Evolutionary conservation across 805 yeast species (phyloP), one percentile per base, ranked within the genome.

Genomic region (Metschnikowia vanudenii): DNA sequence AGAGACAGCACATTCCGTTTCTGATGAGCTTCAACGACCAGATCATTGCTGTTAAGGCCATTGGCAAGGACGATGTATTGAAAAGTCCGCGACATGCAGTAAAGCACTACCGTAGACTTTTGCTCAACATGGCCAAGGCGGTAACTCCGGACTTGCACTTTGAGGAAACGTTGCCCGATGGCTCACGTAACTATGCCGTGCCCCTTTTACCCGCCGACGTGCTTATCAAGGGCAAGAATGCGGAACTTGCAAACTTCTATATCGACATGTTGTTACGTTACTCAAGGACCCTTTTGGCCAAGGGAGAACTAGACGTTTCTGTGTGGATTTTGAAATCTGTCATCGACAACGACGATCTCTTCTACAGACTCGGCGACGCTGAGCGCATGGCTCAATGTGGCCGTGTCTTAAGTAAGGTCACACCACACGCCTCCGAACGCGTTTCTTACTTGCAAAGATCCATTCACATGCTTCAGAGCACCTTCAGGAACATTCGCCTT

Each of bases 51-150:
- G 75, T 71, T 16, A 69, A 68, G 50, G 77, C 74, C 16, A 62
- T 72, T 36, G 67, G 70, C 49, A 72, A 72, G 49, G 77, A 72
- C 51, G 77, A 72, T 46, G 74, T 67, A 16, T 56, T 72, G 47
- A 58, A 55, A 41, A 65, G 71, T 46, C 77, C 77, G 18, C 56
- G 73, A 32, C 63, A 67, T 49, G 73, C 77, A 6, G 74, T 66
- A 3, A 72, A 72, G 48, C 76, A 72, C 56, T 72, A 72, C 53
- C 51, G 73, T 36, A 56, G 73, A 45, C 53, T 72, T 9, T 55
- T 72, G 38, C 52, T 69, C 9, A 68, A 68, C 36, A 47, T 72
- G 46, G 71, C 71, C 17, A 56, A 56, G 29, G 56, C 55, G 29
- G 65, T 45, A 11, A 53, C 60, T 38, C 61, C 67, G 3, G 51